phyloP scores from a whole-genome alignment of 768 basidiomycete genomes.

The Fomitopsis pulvina region DNA sequence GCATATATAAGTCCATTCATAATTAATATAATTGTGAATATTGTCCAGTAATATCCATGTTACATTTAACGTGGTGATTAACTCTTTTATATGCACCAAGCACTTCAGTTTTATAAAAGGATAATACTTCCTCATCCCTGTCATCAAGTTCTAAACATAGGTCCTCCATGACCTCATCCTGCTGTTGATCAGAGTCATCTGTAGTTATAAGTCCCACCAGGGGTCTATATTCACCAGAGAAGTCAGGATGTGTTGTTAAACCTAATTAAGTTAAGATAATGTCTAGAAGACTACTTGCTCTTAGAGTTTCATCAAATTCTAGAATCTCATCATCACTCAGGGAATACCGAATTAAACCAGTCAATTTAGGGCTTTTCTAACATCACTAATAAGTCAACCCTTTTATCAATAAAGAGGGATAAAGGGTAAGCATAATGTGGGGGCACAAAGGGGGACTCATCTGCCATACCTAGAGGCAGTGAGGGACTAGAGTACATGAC shows the following conservation, averaged over 20 bases:
- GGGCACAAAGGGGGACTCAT: background rate
- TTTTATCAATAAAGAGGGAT: background rate
- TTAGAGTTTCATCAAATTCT: background rate
- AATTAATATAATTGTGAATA: too few species aligned
- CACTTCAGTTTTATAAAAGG: background rate
- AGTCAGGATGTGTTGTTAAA: too few species aligned
- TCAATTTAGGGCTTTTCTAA: background rate
- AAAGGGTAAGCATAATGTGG: background rate
- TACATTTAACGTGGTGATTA: background rate
- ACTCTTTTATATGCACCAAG: background rate
- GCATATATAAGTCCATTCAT: too few species aligned
- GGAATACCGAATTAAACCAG: background rate
- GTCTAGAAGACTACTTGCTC: background rate
- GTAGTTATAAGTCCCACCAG: background rate
- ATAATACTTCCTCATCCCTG: background rate
- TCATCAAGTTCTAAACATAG: background rate
- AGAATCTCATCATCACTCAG: background rate
- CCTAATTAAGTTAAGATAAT: too few species aligned
- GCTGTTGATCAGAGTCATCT: background rate
- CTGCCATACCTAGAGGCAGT: background rate
- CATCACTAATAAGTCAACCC: background rate
- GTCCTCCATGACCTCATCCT: background rate
- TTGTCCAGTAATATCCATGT: too few species aligned
- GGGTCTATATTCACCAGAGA: too few species aligned
- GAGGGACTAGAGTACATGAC: background rate